These are phyloP conservation scores for Hyaloscypha variabilis DNA, from an alignment of 495 filamentous ascomycete genomes.

Conservation along the genomic window DNA sequence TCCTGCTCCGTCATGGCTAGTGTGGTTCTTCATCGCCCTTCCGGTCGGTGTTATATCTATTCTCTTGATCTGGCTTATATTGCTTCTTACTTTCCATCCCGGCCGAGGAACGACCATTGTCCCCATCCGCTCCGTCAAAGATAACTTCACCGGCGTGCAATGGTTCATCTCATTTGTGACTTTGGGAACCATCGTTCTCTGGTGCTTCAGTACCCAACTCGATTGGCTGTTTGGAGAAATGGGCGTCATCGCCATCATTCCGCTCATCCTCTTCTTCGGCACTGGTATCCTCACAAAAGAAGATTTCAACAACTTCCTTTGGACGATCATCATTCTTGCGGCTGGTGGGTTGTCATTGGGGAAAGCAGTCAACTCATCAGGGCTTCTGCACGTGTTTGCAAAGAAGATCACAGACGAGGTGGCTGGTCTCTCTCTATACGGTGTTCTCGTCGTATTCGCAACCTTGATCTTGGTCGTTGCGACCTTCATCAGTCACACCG, in stretches of 20 bases:
- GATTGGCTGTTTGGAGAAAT: conserved; percentile 92
- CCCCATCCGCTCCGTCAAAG: conserved; percentile 84
- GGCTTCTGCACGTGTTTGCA: conserved; percentile 89
- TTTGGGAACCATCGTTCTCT: conserved; percentile 83
- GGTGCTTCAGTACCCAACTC: conserved; percentile 90
- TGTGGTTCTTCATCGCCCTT: conserved; percentile 95
- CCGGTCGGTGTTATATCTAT: conserved; percentile 92
- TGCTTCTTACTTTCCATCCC: conserved; percentile 83
- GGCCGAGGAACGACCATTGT: conserved; percentile 87
- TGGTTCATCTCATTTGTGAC: conserved; percentile 91
- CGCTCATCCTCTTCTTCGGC: conserved; percentile 94
- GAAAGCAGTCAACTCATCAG: conserved; percentile 91
- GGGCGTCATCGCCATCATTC: conserved; percentile 97
- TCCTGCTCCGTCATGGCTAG: conserved; percentile 85
- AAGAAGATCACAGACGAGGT: conserved; percentile 70
- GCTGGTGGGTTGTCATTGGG: conserved; percentile 92
- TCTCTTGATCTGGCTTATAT: conserved; percentile 83
- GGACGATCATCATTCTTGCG: conserved; percentile 99
- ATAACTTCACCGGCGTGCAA: conserved; percentile 85
- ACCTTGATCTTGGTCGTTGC: conserved; percentile 88
- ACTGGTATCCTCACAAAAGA: conserved; percentile 97
- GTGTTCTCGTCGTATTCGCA: conserved; percentile 84
- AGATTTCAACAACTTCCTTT: conserved; percentile 99
- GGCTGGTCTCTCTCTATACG: conserved; percentile 80
- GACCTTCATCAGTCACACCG: conserved; percentile 97